Evolutionary conservation across 2,329 filamentous ascomycete species (phyloP).

Genomic region (Pseudocercospora fuligena): DNA sequence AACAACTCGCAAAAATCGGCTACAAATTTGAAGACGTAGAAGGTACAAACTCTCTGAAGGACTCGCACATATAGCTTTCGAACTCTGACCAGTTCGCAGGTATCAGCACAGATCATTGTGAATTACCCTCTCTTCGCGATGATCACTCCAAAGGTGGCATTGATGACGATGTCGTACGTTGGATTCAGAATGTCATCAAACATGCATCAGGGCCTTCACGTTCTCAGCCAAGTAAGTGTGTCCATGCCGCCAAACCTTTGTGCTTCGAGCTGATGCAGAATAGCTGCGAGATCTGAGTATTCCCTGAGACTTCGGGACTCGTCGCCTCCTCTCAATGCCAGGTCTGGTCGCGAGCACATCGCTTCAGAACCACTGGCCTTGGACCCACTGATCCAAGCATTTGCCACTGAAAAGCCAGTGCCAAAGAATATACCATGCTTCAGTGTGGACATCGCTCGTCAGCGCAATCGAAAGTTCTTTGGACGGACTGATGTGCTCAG

Average conservation of each 20-base stretch:
- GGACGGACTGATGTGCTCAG: conserved; percentile 1
- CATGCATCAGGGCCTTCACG: not conserved
- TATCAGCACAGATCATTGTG: conserved; percentile 5
- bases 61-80: too few relatives aligned
- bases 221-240: too few relatives aligned
- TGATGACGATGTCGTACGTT: too few relatives aligned
- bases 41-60: too few relatives aligned
- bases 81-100: not conserved
- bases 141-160: not conserved
- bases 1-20: not conserved
- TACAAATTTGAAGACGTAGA: not conserved
- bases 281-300: too few relatives aligned
- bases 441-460: conserved; percentile 2
- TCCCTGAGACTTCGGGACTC: too few relatives aligned
- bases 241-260: too few relatives aligned
- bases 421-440: conserved; percentile 8
- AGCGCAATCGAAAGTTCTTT: conserved; percentile 8
- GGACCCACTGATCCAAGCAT: not conserved
- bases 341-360: not conserved
- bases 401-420: not conserved
- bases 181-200: too few relatives aligned
- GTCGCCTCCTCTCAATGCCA: too few relatives aligned
- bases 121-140: not conserved
- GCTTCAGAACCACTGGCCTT: not conserved
- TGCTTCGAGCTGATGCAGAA: too few relatives aligned